Conservation (phyloP, 768 basidiomycete species). For the Saitozyma sp. region DNA sequence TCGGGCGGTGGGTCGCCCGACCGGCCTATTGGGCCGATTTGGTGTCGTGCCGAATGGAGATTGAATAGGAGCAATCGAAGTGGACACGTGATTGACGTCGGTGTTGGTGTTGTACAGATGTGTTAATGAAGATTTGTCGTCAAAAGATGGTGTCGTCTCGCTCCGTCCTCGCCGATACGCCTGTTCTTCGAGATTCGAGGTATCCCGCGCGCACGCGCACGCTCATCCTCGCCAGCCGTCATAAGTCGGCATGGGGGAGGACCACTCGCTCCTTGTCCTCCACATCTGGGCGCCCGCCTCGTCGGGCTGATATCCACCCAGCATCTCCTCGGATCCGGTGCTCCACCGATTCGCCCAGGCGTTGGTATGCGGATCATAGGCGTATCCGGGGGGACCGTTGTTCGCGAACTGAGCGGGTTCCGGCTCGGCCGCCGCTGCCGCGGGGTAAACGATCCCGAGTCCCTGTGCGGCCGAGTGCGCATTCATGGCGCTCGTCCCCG, state of each 20-base stretch:
- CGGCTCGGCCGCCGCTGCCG: constrained; percentile 7
- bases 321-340: constrained; percentile 10
- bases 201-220: background rate
- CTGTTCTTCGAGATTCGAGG: background rate
- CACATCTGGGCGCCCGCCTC: background rate
- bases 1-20: too few relatives aligned
- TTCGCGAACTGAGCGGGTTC: constrained; percentile 44
- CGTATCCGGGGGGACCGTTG: constrained; percentile 44
- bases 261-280: constrained; percentile 22
- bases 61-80: background rate
- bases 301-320: background rate
- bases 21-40: too few relatives aligned
- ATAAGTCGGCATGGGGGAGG: constrained; percentile 16
- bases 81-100: background rate
- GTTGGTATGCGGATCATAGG: constrained; percentile 21
- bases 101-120: too few relatives aligned
- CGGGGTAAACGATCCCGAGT: too few relatives aligned
- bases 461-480: background rate
- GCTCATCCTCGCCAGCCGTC: constrained; percentile 4
- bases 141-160: too few relatives aligned
- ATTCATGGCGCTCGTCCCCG: background rate
- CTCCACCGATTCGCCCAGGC: background rate
- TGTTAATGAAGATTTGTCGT: too few relatives aligned
- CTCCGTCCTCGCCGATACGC: too few relatives aligned
- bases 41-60: background rate